A percentile compares a stretch with the other conserved stretches of the same genome.
phyloP scores from a whole-genome alignment of 805 yeast species.

The Kodamaea sagamina region DNA sequence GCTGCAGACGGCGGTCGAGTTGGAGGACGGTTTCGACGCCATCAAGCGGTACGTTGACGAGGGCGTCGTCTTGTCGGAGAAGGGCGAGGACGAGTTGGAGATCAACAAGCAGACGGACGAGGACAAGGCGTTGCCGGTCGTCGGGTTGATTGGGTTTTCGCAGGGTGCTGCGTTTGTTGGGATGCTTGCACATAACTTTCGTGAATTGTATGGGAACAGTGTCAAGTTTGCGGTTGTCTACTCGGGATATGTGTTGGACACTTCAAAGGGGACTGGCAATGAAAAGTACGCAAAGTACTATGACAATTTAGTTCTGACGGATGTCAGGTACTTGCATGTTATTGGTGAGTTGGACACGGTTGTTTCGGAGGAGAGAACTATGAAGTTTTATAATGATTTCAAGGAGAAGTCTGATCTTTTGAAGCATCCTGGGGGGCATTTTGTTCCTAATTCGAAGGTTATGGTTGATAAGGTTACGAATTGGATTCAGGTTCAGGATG shows the following conservation, averaged over 20 bases:
- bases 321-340: slow-evolving; percentile 59
- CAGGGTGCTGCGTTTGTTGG: slow-evolving; percentile 94
- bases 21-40: slow-evolving; percentile 52
- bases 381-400: slow-evolving; percentile 48
- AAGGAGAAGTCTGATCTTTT: slow-evolving; percentile 55
- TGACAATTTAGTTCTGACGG: slow-evolving; percentile 22
- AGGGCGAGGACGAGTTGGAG: slow-evolving; percentile 20
- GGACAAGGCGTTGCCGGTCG: slow-evolving; percentile 55
- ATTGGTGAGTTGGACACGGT: slow-evolving; percentile 87
- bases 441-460: slow-evolving; percentile 82
- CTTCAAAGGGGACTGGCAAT: slow-evolving; percentile 27
- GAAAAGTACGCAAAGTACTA: slow-evolving; percentile 27
- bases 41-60: slow-evolving; percentile 53
- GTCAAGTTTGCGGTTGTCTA: slow-evolving; percentile 75
- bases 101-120: slow-evolving; percentile 16
- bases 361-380: slow-evolving; percentile 71
- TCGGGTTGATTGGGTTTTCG: slow-evolving; percentile 87
- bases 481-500: slow-evolving; percentile 34
- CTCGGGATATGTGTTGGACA: slow-evolving; percentile 56
- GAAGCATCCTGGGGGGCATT: slow-evolving; percentile 96
- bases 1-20: slow-evolving; percentile 36
- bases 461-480: slow-evolving; percentile 41
- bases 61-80: slow-evolving; percentile 47
- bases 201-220: slow-evolving; percentile 45
- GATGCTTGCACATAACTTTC: slow-evolving; percentile 60